Evolutionary conservation across 2,329 filamentous ascomycete species (phyloP).

Genomic region (Samsoniella hepiali): DNA sequence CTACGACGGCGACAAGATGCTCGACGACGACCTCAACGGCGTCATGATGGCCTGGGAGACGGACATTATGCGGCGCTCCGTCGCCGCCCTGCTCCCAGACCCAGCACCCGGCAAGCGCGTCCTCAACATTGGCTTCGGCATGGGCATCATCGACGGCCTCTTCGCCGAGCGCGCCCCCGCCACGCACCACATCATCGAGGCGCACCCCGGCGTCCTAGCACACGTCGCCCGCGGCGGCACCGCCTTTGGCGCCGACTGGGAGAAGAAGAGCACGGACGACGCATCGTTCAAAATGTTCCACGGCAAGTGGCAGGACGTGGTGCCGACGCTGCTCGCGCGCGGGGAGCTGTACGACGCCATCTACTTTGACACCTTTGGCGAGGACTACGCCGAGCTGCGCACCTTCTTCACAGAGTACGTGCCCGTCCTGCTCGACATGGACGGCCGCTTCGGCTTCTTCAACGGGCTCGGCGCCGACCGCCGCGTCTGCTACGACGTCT

Average conservation of each 20-base stretch:
- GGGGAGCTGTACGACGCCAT: conserved; percentile 79
- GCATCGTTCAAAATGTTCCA: conserved; percentile 69
- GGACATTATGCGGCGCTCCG: conserved; percentile 77
- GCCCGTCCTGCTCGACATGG: conserved; percentile 68
- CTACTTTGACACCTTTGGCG: conserved; percentile 97
- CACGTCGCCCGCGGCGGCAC: conserved; percentile 48
- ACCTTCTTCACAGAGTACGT: conserved; percentile 87
- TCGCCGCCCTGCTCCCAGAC: conserved; percentile 58
- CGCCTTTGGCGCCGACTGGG: conserved; percentile 56
- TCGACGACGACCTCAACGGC: conserved; percentile 74
- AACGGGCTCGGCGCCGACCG: conserved; percentile 91
- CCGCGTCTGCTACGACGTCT: conserved; percentile 93
- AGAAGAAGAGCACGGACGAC: conserved; percentile 51
- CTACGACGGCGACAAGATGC: conserved; percentile 62
- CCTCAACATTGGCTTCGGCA: conserved; percentile 85
- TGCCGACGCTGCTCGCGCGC: conserved; percentile 63
- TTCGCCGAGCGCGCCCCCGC: conserved; percentile 66
- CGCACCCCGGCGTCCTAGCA: conserved; percentile 72
- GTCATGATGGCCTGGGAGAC: conserved; percentile 96
- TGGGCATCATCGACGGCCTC: conserved; percentile 82
- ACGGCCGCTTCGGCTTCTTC: conserved; percentile 80
- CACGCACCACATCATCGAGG: conserved; percentile 81
- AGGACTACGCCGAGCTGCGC: conserved; percentile 82
- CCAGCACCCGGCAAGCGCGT: conserved; percentile 57
- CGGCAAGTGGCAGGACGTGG: conserved; percentile 78